These are phyloP conservation scores for Erucastrum elatum DNA, from an alignment of 345 rosid species.

Conservation along the genomic window DNA sequence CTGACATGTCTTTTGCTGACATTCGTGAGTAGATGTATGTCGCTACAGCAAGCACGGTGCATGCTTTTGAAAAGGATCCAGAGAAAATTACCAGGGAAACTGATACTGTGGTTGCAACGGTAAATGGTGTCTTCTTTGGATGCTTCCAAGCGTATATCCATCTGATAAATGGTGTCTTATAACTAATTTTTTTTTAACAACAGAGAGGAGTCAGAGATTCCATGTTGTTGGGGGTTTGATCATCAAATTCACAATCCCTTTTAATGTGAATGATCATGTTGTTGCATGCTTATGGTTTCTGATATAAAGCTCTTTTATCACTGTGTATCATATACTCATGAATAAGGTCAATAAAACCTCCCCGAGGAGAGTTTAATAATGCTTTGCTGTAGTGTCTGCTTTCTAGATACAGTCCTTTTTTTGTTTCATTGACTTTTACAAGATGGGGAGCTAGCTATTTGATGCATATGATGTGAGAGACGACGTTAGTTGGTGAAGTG, in stretches of 20 bases:
- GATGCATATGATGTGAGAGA: neutral
- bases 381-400: neutral
- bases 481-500: neutral
- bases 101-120: slow-evolving; percentile 62
- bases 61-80: slow-evolving; percentile 66
- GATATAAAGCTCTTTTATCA: neutral
- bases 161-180: slow-evolving; percentile 13
- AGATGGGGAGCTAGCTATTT: neutral
- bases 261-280: neutral
- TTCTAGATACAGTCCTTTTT: neutral
- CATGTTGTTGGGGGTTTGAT: neutral
- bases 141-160: slow-evolving; percentile 57
- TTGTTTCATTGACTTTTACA: neutral
- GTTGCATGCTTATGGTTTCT: neutral
- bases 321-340: neutral
- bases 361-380: neutral
- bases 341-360: neutral
- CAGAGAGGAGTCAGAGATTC: no score
- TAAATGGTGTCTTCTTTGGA: slow-evolving; percentile 48
- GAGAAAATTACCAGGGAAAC: slow-evolving; percentile 67
- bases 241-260: neutral
- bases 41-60: slow-evolving; percentile 77
- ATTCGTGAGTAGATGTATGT: slow-evolving; percentile 71
- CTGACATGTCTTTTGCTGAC: slow-evolving; percentile 9
- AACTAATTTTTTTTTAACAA: neutral